A percentile compares a stretch with the other conserved stretches of the same genome.
These are phyloP conservation scores for Trametes pubescens DNA, from an alignment of 1,284 basidiomycete species.

Conservation along the genomic window DNA sequence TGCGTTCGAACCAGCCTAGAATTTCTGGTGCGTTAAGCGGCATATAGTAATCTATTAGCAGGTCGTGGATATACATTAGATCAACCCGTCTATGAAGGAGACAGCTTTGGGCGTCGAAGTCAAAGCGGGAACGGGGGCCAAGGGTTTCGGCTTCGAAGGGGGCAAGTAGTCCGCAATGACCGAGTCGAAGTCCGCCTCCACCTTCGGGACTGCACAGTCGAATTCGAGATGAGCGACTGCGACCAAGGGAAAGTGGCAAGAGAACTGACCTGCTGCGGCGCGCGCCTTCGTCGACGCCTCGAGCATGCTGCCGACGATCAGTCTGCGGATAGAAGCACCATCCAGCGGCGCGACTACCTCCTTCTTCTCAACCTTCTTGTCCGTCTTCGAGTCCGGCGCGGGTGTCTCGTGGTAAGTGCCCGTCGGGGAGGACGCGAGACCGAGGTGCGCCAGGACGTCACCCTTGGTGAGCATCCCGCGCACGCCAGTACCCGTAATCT, in stretches of 20 bases:
- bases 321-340: slow-evolving; percentile 70
- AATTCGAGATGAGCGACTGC: slow-evolving; percentile 14
- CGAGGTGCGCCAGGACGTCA: slow-evolving; percentile 84
- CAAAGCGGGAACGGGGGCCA: slow-evolving; percentile 33
- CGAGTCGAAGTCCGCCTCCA: slow-evolving; percentile 67
- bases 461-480: slow-evolving; percentile 93
- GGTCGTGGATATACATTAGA: slow-evolving; percentile 41
- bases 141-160: slow-evolving; percentile 32
- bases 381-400: slow-evolving; percentile 44
- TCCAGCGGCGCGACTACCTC: slow-evolving; percentile 59
- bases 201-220: slow-evolving; percentile 45
- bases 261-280: slow-evolving; percentile 53
- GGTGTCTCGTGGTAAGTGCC: slow-evolving; percentile 71
- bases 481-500: slow-evolving; percentile 81
- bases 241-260: slow-evolving; percentile 7
- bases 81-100: slow-evolving; percentile 53
- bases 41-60: slow-evolving; percentile 22
- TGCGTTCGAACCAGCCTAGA: no score
- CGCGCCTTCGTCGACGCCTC: slow-evolving; percentile 65
- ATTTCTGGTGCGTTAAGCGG: background rate
- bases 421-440: slow-evolving; percentile 80
- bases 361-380: slow-evolving; percentile 40
- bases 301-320: slow-evolving; percentile 77
- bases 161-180: slow-evolving; percentile 76
- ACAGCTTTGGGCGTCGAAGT: slow-evolving; percentile 37